Evolutionary conservation across 805 yeast species (phyloP), one percentile per base, ranked within the genome.

Genomic region (Cyberlindnera suaveolens): DNA sequence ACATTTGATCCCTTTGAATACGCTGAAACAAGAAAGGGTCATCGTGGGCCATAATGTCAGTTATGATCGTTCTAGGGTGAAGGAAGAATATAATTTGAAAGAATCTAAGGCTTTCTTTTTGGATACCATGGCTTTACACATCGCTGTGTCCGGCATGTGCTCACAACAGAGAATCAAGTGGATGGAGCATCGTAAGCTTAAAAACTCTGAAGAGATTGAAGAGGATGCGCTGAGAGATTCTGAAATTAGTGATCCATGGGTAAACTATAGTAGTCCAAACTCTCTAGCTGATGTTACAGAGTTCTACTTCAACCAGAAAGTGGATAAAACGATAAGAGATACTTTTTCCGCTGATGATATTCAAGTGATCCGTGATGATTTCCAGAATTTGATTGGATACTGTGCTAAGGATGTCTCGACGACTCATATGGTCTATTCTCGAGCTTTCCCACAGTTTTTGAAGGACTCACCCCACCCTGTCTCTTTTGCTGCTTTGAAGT

Each of bases 41-140:
- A 70, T 93, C 2, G 73, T 95, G 3, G 99, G 99, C 0, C 96
- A 88, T 61, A 89, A 91, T 57, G 82, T 93, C 3, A 81, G 93
- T 6, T 93, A 81, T 57, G 99, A 93, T 62, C 72, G 99, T 36
- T 91, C 96, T 1, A 72, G 96, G 31, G 78, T 91, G 1, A 51
- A 67, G 27, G 97, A 93, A 43, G 99, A 93, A 60, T 93, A 93
- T 64, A 71, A 74, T 53, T 58, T 90, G 31, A 62, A 68, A 29
- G 75, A 70, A 36, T 71, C 95, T 1, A 78, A 82, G 51, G 85
- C 86, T 2, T 89, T 88, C 62, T 93, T 69, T 56, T 51, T 95
- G 45, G 99, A 93, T 62, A 90, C 96, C 1, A 85, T 91, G 89
- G 83, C 97, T 1, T 65, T 93, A 16, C 99, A 93, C 63, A 78